Conservation (phyloP, 116 monocot species). For the Zostera marina region DNA sequence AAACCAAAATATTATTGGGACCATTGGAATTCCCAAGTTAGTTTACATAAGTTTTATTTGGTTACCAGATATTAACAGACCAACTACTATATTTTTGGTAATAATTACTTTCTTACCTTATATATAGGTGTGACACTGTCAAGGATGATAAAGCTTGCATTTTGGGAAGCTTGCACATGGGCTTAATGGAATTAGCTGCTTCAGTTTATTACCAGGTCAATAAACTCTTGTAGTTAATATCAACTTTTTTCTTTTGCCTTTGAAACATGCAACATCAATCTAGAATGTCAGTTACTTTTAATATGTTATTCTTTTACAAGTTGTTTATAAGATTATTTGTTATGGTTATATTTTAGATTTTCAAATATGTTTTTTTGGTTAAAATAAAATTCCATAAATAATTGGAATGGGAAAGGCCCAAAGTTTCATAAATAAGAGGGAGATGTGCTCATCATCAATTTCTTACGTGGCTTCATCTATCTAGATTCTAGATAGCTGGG, state of each 20-base stretch:
- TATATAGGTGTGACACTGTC: constrained; percentile 31
- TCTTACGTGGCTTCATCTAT: no score
- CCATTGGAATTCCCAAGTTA: constrained; percentile 29
- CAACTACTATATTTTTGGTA: background rate
- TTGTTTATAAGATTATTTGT: no score
- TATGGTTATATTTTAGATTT: no score
- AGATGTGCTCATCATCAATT: no score
- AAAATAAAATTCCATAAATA: no score
- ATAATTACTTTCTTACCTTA: background rate
- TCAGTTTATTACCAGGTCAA: constrained; percentile 59
- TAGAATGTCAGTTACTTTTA: background rate
- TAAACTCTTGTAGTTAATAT: background rate
- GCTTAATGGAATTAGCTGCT: constrained; percentile 63
- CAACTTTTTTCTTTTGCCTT: background rate
- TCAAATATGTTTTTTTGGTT: no score
- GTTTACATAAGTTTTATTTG: constrained; percentile 4
- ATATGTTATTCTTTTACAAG: no score
- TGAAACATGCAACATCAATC: background rate
- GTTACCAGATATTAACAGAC: background rate
- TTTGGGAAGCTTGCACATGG: constrained; percentile 19
- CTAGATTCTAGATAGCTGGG: no score
- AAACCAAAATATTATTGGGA: constrained; percentile 25
- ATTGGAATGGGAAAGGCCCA: no score
- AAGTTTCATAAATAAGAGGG: no score
- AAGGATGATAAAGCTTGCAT: constrained; percentile 54